phyloP scores from a whole-genome alignment of 257 asterid genomes.

The Agastache rugosa region DNA sequence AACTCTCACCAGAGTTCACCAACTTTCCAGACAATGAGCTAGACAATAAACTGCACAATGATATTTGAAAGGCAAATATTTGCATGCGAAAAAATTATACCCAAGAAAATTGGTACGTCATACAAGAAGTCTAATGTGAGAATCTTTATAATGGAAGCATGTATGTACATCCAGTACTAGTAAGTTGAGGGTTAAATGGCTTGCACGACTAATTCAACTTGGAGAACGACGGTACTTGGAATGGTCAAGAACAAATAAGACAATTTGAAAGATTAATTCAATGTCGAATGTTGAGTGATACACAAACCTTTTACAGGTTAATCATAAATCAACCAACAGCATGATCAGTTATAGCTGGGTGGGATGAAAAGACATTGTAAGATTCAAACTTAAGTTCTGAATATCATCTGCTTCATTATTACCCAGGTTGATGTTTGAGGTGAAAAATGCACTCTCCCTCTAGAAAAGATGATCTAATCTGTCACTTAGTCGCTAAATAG shows the following conservation, averaged over 20 bases:
- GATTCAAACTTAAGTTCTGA: too few species aligned
- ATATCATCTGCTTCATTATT: constrained; percentile 48
- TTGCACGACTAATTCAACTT: constrained; percentile 5
- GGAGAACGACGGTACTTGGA: too few species aligned
- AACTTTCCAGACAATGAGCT: too few species aligned
- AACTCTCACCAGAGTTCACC: neutral
- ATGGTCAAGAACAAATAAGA: too few species aligned
- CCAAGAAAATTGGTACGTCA: neutral
- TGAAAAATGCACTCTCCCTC: too few species aligned
- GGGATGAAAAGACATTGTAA: too few species aligned
- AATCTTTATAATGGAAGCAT: too few species aligned
- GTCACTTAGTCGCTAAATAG: too few species aligned
- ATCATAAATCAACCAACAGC: neutral
- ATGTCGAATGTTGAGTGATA: neutral
- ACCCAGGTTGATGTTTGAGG: too few species aligned
- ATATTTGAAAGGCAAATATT: too few species aligned
- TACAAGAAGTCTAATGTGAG: neutral
- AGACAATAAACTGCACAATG: neutral
- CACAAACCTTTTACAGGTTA: neutral
- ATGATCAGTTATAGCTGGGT: neutral
- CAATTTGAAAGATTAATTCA: neutral
- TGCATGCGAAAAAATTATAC: neutral
- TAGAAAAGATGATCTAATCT: too few species aligned
- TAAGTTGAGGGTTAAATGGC: neutral
- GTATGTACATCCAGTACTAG: neutral